phyloP scores from a whole-genome alignment of 371 early-diverging fungal species.

The Quaeritorhiza haematococci region DNA sequence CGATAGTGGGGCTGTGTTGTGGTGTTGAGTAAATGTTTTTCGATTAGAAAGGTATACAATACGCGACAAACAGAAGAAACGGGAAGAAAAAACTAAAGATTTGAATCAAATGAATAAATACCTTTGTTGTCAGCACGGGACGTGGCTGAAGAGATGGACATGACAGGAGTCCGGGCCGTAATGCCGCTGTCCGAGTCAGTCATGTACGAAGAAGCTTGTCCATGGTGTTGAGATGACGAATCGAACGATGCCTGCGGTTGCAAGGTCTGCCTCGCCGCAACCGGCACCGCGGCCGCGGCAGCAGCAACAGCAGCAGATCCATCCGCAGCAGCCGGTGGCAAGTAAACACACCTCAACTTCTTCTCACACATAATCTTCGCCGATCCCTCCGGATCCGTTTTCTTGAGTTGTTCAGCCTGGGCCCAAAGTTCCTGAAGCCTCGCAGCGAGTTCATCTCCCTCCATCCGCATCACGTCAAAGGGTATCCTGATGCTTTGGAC shows the following conservation, averaged over 20 bases:
- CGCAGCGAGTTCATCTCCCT: constrained; percentile 17
- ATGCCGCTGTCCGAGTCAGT: not conserved
- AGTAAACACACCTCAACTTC: constrained; percentile 35
- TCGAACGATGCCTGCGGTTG: not conserved
- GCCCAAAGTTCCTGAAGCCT: constrained; percentile 37
- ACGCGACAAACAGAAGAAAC: too few species aligned
- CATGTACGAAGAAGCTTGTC: not conserved
- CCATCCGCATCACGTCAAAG: constrained; percentile 18
- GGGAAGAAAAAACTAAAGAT: not conserved
- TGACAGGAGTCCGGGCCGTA: not conserved
- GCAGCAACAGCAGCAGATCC: not conserved
- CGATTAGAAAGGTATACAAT: not conserved
- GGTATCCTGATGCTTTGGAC: constrained; percentile 77
- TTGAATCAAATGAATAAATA: not conserved
- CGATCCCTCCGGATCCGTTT: constrained; percentile 24
- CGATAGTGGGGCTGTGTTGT: not conserved
- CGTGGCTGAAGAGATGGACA: not conserved
- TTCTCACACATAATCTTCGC: constrained; percentile 30
- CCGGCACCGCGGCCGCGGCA: constrained; percentile 9
- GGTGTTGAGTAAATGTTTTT: not conserved
- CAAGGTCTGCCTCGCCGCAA: not conserved
- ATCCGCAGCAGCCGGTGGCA: not conserved
- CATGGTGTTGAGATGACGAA: not conserved
- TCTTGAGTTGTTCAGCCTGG: constrained; percentile 35
- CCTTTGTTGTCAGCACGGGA: not conserved